Conservation (phyloP, 23 red algal species). For the Chondrus crispus region DNA sequence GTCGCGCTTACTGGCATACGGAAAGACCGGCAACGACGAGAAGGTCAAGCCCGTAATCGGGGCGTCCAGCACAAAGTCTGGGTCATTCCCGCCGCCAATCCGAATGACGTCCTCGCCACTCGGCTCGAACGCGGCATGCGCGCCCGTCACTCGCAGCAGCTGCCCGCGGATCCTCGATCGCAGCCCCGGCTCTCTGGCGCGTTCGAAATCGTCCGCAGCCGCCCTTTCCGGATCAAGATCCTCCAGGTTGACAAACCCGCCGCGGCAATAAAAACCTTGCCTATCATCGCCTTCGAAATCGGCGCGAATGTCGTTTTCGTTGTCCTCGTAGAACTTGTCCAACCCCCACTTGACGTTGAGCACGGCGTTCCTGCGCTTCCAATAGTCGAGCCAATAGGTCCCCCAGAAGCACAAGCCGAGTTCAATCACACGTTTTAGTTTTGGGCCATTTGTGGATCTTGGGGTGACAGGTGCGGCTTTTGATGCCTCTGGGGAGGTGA, state of each 20-base stretch:
- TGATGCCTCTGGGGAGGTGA: no score
- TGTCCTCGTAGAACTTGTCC: conserved; percentile 27
- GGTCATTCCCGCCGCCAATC: conserved; percentile 33
- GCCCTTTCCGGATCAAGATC: no score
- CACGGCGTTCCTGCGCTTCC: conserved; percentile 67
- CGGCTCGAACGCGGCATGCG: background rate
- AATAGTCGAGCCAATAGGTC: conserved; percentile 46
- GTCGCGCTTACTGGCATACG: background rate
- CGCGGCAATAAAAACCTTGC: conserved; percentile 43
- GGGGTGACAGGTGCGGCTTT: no score
- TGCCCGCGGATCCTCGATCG: background rate
- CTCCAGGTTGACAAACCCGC: conserved; percentile 59
- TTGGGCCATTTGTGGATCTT: no score
- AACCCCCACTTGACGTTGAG: conserved; percentile 72
- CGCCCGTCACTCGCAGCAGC: background rate
- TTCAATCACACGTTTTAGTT: no score
- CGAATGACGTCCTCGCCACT: background rate
- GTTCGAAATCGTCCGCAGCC: no score
- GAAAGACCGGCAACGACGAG: conserved; percentile 39
- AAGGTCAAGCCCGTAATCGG: conserved; percentile 45
- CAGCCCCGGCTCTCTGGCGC: no score
- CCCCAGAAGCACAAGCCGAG: conserved; percentile 58
- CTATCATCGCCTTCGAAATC: conserved; percentile 39
- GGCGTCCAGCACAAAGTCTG: conserved; percentile 46
- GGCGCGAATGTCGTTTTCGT: conserved; percentile 17